Evolutionary conservation across 2,329 filamentous ascomycete genomes (phyloP), one percentile per base, ranked within the genome.

Genomic region (Neonectria hederae): DNA sequence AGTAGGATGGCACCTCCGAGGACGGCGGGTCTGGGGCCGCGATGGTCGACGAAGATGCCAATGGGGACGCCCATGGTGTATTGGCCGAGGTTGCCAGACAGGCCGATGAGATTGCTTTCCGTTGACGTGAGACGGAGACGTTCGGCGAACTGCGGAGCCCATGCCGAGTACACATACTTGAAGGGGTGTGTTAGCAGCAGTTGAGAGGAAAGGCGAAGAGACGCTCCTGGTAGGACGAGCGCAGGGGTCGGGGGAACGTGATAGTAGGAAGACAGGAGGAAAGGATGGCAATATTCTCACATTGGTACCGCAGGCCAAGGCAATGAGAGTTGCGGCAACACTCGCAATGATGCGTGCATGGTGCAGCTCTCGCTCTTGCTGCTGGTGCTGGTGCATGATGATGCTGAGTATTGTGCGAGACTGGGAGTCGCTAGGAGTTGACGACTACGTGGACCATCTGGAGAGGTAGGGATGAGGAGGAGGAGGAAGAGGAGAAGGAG

Each of bases 121-220:
- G 95, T 98, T n/a, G 96, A 91, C 14, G 94, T 94, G 65, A 98
- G 87, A 76, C 91, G 89, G 72, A 99, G 84, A 72, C 88, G 90
- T 74, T 97, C 90, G 54, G 94, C 94, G 76, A 97, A 97, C 80
- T 97, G 94, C 21, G 96, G 96, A 14, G 93, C 94, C 94, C 96
- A 99, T 80, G 95, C 95, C 59, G 94, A 97, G 81, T 97, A 99
- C 76, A 94, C 95, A 87, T 99, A 98, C 93, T 97, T 76, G 54
- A 56, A 19, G 54, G 32, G 51, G 56, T 52, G 62, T 72, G 62
- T 72, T 67, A 65, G 59, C 48, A 30, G 19, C 48, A 22, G 26
- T 19, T 32, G 26, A n/a, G 40, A 54, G 21, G 35, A 58, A 21
- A 11, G 46, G 7, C n/a, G 8, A 28, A 30, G 28, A 45, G 59